Conservation (phyloP, 495 filamentous ascomycete species). For the Aspergillus avenaceus region DNA sequence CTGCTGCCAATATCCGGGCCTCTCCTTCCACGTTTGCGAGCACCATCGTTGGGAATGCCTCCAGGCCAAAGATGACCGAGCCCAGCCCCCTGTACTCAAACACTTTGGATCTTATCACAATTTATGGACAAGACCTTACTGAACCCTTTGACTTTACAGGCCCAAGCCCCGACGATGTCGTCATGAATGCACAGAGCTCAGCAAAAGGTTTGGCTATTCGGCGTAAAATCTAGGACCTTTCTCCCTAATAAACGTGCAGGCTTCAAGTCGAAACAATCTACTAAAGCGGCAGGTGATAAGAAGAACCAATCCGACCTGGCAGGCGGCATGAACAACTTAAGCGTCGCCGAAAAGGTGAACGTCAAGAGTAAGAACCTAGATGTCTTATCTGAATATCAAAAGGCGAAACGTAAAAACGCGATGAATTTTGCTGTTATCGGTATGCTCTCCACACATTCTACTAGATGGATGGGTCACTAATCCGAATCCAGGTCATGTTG, state of each 20-base stretch:
- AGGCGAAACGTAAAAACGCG: conserved; percentile 67
- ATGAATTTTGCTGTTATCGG: conserved; percentile 97
- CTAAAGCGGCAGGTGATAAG: conserved; percentile 38
- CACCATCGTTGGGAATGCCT: conserved; percentile 53
- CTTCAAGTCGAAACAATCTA: conserved; percentile 45
- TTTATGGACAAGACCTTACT: conserved; percentile 43
- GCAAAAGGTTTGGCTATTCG: conserved; percentile 73
- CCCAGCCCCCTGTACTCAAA: conserved; percentile 35
- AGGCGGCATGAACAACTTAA: conserved; percentile 53
- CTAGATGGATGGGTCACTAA: conserved; percentile 8
- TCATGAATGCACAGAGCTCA: conserved; percentile 73
- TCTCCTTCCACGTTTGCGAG: conserved; percentile 66
- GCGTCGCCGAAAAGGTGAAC: conserved; percentile 64
- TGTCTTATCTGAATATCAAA: conserved; percentile 77
- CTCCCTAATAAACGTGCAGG: conserved; percentile 42
- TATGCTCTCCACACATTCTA: conserved; percentile 29
- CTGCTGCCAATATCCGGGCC: conserved; percentile 29
- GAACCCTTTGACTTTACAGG: conserved; percentile 69
- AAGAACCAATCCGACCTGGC: conserved; percentile 37
- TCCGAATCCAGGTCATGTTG: conserved; percentile 70
- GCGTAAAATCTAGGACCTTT: conserved; percentile 33
- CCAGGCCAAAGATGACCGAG: conserved; percentile 29
- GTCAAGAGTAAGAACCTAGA: conserved; percentile 84
- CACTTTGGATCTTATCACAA: conserved; percentile 49
- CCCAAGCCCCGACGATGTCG: conserved; percentile 92